Conservation (phyloP, 2,329 filamentous ascomycete species). For the Pyricularia sp. region DNA sequence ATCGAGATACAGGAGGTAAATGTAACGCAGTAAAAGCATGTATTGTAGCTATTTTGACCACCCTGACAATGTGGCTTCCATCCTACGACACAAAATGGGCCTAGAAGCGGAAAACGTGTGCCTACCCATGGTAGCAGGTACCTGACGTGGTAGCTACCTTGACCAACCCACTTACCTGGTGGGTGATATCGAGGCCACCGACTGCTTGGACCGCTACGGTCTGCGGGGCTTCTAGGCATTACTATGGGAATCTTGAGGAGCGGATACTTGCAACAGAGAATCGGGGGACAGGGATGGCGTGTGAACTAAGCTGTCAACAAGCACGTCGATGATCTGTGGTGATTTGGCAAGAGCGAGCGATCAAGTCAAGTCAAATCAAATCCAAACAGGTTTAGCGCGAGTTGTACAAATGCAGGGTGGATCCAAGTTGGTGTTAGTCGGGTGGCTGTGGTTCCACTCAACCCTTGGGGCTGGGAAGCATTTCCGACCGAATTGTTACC, state of each 20-base stretch:
- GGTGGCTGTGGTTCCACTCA: not conserved
- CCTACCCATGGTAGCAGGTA: not conserved
- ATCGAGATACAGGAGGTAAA: not conserved
- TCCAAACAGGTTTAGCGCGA: not conserved
- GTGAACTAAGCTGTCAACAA: not conserved
- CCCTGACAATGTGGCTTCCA: not conserved
- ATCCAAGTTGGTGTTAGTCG: not conserved
- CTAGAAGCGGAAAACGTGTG: not conserved
- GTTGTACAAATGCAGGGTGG: not conserved
- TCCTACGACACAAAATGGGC: not conserved
- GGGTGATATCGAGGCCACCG: not conserved
- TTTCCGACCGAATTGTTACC: not conserved
- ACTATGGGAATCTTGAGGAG: not conserved
- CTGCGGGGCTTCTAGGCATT: not conserved
- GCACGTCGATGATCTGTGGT: not conserved
- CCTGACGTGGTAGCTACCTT: not conserved
- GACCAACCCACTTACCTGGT: not conserved
- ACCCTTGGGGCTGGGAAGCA: not conserved
- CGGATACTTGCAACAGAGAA: not conserved
- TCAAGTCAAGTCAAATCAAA: not conserved
- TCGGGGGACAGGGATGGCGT: not conserved
- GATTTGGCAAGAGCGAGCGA: not conserved
- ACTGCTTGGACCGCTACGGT: not conserved
- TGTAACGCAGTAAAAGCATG: not conserved
- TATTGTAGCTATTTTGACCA: too few relatives aligned